Evolutionary conservation across 2,329 filamentous ascomycete species (phyloP).

Genomic region (Xylaria sp.): DNA sequence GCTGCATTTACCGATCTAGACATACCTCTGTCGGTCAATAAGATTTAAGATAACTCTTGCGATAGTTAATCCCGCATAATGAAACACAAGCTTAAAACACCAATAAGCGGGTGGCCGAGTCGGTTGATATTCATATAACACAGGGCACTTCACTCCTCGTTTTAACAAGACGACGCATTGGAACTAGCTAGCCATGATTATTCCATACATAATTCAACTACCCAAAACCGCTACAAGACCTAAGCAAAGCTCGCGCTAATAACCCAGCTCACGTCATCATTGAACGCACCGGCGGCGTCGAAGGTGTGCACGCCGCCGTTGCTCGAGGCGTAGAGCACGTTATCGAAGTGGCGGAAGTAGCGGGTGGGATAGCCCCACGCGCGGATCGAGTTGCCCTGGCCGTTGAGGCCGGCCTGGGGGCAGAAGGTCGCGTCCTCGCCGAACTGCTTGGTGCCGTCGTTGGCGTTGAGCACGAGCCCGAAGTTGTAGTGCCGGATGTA

Average conservation of each 20-base stretch:
- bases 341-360: conserved; percentile 66
- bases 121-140: background rate
- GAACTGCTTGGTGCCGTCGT: conserved; percentile 67
- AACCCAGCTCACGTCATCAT: conserved; percentile 65
- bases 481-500: conserved; percentile 69
- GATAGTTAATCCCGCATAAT: background rate
- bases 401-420: conserved; percentile 62
- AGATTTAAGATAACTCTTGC: too few species aligned
- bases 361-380: conserved; percentile 71
- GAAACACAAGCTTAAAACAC: background rate
- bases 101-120: background rate
- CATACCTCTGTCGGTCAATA: too few species aligned
- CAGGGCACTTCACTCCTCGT: background rate
- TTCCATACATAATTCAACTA: background rate
- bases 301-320: conserved; percentile 56
- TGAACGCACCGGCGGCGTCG: conserved; percentile 61
- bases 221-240: background rate
- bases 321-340: conserved; percentile 47
- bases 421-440: conserved; percentile 73
- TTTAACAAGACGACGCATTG: background rate
- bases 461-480: conserved; percentile 59
- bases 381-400: conserved; percentile 62
- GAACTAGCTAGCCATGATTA: background rate
- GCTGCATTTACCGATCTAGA: too few species aligned
- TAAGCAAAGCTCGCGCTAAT: conserved; percentile 56